These are phyloP conservation scores for Buxus sempervirens DNA, from an alignment of 164 flowering plant genomes.

Conservation along the genomic window DNA sequence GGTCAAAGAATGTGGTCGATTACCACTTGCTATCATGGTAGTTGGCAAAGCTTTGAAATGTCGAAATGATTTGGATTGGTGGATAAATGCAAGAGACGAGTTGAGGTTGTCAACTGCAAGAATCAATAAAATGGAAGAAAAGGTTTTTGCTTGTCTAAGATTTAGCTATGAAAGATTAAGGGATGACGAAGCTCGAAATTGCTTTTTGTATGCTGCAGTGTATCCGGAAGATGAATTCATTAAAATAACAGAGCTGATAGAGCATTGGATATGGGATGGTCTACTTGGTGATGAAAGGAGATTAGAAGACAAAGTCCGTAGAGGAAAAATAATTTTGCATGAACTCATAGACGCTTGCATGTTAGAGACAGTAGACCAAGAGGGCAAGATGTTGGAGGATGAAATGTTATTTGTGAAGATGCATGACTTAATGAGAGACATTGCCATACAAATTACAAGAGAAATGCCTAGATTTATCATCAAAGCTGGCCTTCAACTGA, in stretches of 20 bases:
- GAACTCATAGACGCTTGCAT: neutral
- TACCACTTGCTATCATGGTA: neutral
- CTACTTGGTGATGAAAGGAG: neutral
- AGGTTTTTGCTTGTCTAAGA: conserved; percentile 6
- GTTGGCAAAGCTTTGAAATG: neutral
- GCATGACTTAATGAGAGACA: neutral
- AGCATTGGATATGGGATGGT: neutral
- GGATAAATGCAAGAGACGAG: neutral
- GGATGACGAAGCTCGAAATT: neutral
- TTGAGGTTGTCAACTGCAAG: neutral
- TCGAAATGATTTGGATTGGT: no score
- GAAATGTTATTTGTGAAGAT: neutral
- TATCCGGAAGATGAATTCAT: conserved; percentile 19
- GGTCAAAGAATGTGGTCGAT: neutral
- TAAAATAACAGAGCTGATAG: neutral
- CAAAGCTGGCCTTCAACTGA: neutral
- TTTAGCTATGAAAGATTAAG: conserved; percentile 13
- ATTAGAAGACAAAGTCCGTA: no score
- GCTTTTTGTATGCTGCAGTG: conserved; percentile 21
- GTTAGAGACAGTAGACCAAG: neutral
- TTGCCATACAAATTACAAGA: neutral
- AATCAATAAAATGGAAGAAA: neutral
- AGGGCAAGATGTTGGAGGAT: neutral
- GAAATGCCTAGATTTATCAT: neutral
- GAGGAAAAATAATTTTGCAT: neutral